Evolutionary conservation across 768 basidiomycete genomes (phyloP), one percentile per base, ranked within the genome.

Genomic region (Collybiopsis luxurians): DNA sequence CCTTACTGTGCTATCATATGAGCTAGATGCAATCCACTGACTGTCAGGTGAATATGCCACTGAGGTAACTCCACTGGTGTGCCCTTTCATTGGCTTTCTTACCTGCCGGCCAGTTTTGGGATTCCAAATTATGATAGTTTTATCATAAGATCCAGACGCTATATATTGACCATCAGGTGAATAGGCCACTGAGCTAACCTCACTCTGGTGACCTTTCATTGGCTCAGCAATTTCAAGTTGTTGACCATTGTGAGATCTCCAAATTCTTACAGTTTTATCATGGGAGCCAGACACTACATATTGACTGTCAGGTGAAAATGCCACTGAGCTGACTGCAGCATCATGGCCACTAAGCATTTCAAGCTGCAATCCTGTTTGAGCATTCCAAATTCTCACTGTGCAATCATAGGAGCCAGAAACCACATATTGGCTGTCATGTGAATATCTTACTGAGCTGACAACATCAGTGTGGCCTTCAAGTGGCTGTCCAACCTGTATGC

Each of bases 141-240:
- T 51, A 23, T 51, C 49, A 51, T 51, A 9, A 10, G 49, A 51
- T 23, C 49, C 49, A 51, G 49, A 51, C 15, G 23, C 49, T 26
- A 51, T 21, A 10, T 51, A 10, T 27, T 30, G 10, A n/a, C 76
- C n/a, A n/a, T n/a, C n/a, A n/a, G n/a, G n/a, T n/a, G n/a, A n/a
- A n/a, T n/a, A n/a, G 77, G 12, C 81, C 81, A 36, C 73, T 70
- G 0, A 79, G 80, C 55, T 81, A 81, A 66, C 82, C 83, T 42
- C 76, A 73, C n/a, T 83, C 67, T 23, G 46, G 23, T 6, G 50
- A 59, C 56, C 69, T 66, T 46, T 61, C 57, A 38, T 23, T 43
- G 13, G 62, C 19, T 38, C 36, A 21, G n/a, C n/a, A n/a, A n/a
- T n/a, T n/a, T 56, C 46, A 27, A 56, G 12, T 23, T 13, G n/a